These are phyloP conservation scores for Aegilops speltoides DNA, from an alignment of 176 grass and related monocot species.

Conservation along the genomic window DNA sequence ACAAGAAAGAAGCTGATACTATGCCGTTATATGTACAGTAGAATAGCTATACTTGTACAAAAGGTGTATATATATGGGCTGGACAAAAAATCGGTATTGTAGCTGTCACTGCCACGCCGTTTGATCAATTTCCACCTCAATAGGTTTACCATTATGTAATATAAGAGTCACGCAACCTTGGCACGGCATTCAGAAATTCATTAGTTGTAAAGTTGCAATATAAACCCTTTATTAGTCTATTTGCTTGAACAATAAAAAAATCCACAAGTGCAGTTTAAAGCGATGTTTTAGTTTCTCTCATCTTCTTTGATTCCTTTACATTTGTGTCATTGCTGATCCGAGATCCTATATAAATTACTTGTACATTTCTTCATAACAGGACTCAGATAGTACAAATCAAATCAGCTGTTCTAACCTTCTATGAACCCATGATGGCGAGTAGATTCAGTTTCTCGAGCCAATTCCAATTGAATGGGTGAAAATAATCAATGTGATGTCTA, in stretches of 20 bases:
- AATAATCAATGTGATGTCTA: not conserved
- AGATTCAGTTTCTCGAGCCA: not conserved
- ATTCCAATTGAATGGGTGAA: not conserved
- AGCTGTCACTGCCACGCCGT: not conserved
- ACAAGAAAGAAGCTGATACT: constrained; percentile 32
- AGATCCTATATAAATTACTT: not conserved
- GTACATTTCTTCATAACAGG: not conserved
- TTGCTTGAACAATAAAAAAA: not conserved
- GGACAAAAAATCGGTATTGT: not conserved
- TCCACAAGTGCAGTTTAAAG: not conserved
- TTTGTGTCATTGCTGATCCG: not conserved
- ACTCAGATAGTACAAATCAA: not conserved
- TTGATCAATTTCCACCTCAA: not conserved
- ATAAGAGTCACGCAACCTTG: not conserved
- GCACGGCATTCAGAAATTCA: not conserved
- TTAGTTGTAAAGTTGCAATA: not conserved
- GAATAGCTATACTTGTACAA: constrained; percentile 7
- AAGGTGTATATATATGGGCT: not conserved
- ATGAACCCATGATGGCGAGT: not conserved
- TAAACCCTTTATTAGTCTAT: not conserved
- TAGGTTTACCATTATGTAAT: not conserved
- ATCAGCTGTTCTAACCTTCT: not conserved
- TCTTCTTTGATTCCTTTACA: not conserved
- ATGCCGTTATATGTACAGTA: constrained; percentile 36
- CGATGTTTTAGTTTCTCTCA: not conserved